Percentiles rank a stretch among this genome's conserved stretches.
Evolutionary conservation across 306 rosid species (phyloP).

Genomic region (Fagus crenata): DNA sequence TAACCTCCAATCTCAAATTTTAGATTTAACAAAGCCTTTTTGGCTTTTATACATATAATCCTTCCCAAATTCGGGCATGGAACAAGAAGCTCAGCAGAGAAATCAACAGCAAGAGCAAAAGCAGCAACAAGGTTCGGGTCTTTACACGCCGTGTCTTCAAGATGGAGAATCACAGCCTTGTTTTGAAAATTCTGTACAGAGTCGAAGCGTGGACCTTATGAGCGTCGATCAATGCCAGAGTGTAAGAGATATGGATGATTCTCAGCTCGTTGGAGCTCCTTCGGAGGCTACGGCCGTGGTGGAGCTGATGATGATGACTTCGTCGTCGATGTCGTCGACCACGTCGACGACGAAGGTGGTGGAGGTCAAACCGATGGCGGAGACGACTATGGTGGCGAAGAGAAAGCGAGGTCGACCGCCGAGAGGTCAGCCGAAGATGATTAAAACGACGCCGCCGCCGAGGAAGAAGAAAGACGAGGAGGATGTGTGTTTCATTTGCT

Average conservation of each 20-base stretch:
- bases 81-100: neutral
- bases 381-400: slow-evolving; percentile 35
- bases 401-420: slow-evolving; percentile 86
- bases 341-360: neutral
- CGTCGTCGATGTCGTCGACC: neutral
- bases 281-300: slow-evolving; percentile 20
- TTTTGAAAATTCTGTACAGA: slow-evolving; percentile 15
- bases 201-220: slow-evolving; percentile 8
- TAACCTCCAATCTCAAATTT: neutral
- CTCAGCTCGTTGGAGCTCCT: slow-evolving; percentile 37
- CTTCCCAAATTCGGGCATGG: slow-evolving; percentile 38
- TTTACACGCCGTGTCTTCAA: slow-evolving; percentile 20
- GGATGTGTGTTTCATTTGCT: slow-evolving; percentile 94
- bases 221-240: slow-evolving; percentile 35
- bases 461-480: slow-evolving; percentile 65
- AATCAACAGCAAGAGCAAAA: neutral
- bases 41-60: no score
- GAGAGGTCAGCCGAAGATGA: slow-evolving; percentile 38
- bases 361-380: slow-evolving; percentile 29
- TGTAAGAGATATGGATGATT: slow-evolving; percentile 32
- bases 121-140: neutral
- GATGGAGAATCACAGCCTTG: neutral
- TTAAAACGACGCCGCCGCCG: slow-evolving; percentile 35
- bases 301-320: slow-evolving; percentile 3
- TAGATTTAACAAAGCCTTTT: slow-evolving; percentile 2